Evolutionary conservation across 2,329 filamentous ascomycete species (phyloP), one percentile per base, ranked within the genome.

Genomic region (Cladophialophora chaetospira): DNA sequence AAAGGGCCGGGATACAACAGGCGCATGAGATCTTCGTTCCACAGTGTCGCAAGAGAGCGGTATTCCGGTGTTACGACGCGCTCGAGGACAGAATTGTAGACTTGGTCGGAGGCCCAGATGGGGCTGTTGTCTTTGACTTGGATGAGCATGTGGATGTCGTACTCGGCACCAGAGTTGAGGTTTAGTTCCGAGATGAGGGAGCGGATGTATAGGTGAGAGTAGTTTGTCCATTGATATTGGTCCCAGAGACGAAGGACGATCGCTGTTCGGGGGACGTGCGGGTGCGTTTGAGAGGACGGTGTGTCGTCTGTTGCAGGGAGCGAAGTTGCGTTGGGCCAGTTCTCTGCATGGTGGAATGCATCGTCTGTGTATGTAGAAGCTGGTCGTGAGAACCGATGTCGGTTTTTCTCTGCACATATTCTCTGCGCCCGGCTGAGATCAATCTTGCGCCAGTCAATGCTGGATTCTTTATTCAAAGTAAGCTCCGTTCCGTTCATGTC

Each of bases 171-270:
- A 13, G 21, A n/a, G 42, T 44, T n/a, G 23, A 44, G 42, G 19
- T 25, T 25, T 19, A 44, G 42, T 15, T 44, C 42, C 21, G 19
- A 25, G 19, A 44, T 21, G 10, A 44, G 42, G 1, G 42, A 44
- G 17, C 42, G 42, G 11, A 44, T 44, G 42, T 44, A 44, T 13
- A 44, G 10, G 42, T 44, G 42, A 11, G 21, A 25, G 42, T 25
- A 10, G 42, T 44, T 28, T 9, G 42, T 44, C 42, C 42, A 44
- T 19, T 9, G 9, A 23, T 44, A 44, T 25, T 25, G 10, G 42
- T 44, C 42, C 42, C 42, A 44, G 5, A 44, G 42, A 13, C 42
- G 42, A 13, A 44, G 42, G 23, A 44, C 42, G 19, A 44, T 23
- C 4, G 42, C 42, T 5, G 42, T 44, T 11, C 42, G 42, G 21